Base-by-base conservation (phyloP, 2,329 filamentous ascomycete species). In the Colletotrichum gigasporum region DNA sequence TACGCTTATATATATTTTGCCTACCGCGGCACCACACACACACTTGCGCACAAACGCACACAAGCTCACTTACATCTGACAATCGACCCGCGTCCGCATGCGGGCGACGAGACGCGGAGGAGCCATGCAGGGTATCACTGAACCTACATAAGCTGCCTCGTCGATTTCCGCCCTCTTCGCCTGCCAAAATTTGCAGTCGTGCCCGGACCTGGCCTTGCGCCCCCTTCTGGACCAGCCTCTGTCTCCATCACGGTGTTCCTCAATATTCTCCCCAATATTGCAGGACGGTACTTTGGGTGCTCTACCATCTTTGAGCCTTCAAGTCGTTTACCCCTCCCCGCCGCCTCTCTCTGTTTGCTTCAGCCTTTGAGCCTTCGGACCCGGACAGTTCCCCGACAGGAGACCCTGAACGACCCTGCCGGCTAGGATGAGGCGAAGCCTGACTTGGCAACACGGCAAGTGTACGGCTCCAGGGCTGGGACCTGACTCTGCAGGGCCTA, bases 61-160 rank as follows among this genome's bases (percentile, higher is more conserved):
- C 57, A 62, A 35, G 51, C 59, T 65, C 58, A 63, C 59, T 65
- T 63, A 58, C 63, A 65, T 51, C 59, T 65, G 32, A 48, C 63
- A 63, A 35, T 48, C 45, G 59, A 65, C 63, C 52, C 51, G 59
- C 59, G 62, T 50, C 42, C 20, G n/a, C 28, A 55, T 65, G 62
- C 62, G 62, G 62, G 62, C 56, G 42, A 55, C 57, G 42, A 62
- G 62, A 65, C 42, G 61, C 47, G 50, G 48, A 65, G 61, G 57
- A 65, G 62, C 42, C 48, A 30, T 65, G 62, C 57, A 65, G 62
- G 62, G 62, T 65, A 50, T 37, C 50, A 65, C 62, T 52, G 48
- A 45, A 26, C 48, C 57, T 65, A 65, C 56, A 51, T 48, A 37
- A 52, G 30, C 50, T 61, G 22, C 24, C 42, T 55, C 28, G 35